Conservation (phyloP, 1,284 basidiomycete genomes). For the Fomitopsis betulina region DNA sequence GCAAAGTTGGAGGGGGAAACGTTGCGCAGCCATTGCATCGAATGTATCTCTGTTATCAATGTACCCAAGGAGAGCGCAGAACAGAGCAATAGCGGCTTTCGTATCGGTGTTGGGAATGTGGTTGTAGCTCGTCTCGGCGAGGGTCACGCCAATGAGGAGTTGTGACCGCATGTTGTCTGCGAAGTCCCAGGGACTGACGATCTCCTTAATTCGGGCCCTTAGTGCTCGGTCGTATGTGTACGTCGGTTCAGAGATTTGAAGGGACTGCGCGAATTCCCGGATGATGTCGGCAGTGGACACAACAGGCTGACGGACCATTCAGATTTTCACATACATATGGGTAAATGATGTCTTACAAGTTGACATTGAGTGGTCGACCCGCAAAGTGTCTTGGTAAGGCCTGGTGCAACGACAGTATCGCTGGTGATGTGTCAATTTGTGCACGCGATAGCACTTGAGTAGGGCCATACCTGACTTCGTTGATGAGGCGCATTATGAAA, state of each 20-base stretch:
- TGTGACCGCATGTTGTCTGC: neutral
- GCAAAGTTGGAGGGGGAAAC: conserved; percentile 1
- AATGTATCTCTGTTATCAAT: conserved; percentile 1
- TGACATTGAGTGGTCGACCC: too few relatives aligned
- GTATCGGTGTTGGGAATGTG: conserved; percentile 5
- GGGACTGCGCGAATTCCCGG: neutral
- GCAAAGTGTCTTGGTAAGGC: too few relatives aligned
- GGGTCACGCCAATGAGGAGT: neutral
- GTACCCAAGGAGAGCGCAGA: conserved; percentile 1
- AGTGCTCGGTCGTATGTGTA: conserved; percentile 1
- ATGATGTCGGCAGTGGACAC: neutral
- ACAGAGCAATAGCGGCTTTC: conserved; percentile 2
- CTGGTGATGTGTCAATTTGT: too few relatives aligned
- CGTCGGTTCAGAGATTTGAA: neutral
- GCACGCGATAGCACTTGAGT: too few relatives aligned
- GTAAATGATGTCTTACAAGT: too few relatives aligned
- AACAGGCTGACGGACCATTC: neutral
- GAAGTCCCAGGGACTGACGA: neutral
- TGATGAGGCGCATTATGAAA: too few relatives aligned
- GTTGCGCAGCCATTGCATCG: neutral
- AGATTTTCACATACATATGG: too few relatives aligned
- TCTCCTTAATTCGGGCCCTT: neutral
- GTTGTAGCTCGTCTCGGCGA: conserved; percentile 1
- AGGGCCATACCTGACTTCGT: too few relatives aligned
- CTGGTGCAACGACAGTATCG: too few relatives aligned